Base-by-base conservation (phyloP, 257 asterid genomes). In the Plectranthus barbatus region DNA sequence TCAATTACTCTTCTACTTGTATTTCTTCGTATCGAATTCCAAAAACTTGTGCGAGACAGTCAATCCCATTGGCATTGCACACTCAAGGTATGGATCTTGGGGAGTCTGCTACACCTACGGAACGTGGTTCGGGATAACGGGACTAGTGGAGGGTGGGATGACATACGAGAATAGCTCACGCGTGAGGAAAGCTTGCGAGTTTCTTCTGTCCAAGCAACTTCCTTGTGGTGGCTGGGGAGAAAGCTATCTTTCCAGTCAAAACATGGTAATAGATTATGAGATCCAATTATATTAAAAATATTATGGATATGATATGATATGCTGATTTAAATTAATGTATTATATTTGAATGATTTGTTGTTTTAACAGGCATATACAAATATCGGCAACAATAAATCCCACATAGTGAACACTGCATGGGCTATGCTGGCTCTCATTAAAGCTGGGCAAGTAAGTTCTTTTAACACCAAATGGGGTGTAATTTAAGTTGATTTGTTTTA, bases 171-270 rank as follows among this genome's bases (percentile, higher is more conserved):
- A 69, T 57, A 71, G 84, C 70, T 39, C 53, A 10, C 50, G 76
- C 59, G 62, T 87, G 5, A 74, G 79, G 72, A 84, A 70, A 74
- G 93, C 93, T n/a, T 79, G 86, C 68, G 76, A 81, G 18, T 84
- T 87, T 42, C 74, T 84, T 29, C 79, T 84, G 19, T 84, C 93
- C 15, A 87, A 81, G 55, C 95, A 87, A 44, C 86, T 87, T 46
- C n/a, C 70, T 18, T 79, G 72, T 13, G 93, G 93, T 42, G 95
- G 95, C 8, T 84, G 95, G 95, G 95, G 90, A 40, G 95, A 87
- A 72, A 82, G 90, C 72, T 84, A 83, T 15, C 83, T 64, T 72
- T 87, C 95, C 36, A 68, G 86, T 72, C 90, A 84, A 72, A 60
- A 81, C 62, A 79, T 79, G 86, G 95, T 82, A 24, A 15, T 3